These are phyloP conservation scores for Gossypium herbaceum DNA, from an alignment of 345 rosid genomes.

Conservation along the genomic window DNA sequence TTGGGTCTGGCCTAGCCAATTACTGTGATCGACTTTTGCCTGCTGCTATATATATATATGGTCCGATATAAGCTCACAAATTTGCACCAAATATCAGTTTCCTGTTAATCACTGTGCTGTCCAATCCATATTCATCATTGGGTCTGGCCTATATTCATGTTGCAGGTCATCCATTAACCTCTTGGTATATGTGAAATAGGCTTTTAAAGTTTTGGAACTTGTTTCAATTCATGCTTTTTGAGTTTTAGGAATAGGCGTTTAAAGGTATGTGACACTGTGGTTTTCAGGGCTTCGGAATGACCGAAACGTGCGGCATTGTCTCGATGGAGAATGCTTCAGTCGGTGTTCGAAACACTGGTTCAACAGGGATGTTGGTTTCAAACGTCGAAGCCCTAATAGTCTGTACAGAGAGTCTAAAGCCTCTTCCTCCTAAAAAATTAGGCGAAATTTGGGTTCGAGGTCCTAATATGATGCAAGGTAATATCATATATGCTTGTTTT, in stretches of 20 bases:
- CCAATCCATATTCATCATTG: background rate
- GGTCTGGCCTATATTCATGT: background rate
- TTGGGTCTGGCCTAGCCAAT: too few relatives aligned
- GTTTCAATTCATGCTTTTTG: background rate
- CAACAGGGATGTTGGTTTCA: constrained; percentile 69
- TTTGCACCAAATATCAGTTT: too few relatives aligned
- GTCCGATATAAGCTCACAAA: too few relatives aligned
- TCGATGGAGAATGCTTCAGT: constrained; percentile 52
- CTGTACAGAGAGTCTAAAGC: constrained; percentile 48
- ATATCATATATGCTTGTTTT: background rate
- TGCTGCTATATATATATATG: too few relatives aligned
- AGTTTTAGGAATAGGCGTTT: background rate
- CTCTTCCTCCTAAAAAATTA: constrained; percentile 66
- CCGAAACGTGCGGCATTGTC: constrained; percentile 68
- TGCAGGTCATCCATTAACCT: background rate
- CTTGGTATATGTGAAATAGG: background rate
- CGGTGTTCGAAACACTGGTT: constrained; percentile 54
- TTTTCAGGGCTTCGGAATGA: constrained; percentile 90
- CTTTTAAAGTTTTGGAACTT: background rate
- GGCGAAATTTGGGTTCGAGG: constrained; percentile 96
- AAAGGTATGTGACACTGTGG: background rate
- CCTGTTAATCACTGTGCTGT: too few relatives aligned
- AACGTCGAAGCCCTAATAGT: constrained; percentile 73
- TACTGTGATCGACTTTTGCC: too few relatives aligned
- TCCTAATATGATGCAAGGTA: constrained; percentile 89